Evolutionary conservation across 179 eudicot species (phyloP), one percentile per base, ranked within the genome.

Genomic region (Actinidia polygama): DNA sequence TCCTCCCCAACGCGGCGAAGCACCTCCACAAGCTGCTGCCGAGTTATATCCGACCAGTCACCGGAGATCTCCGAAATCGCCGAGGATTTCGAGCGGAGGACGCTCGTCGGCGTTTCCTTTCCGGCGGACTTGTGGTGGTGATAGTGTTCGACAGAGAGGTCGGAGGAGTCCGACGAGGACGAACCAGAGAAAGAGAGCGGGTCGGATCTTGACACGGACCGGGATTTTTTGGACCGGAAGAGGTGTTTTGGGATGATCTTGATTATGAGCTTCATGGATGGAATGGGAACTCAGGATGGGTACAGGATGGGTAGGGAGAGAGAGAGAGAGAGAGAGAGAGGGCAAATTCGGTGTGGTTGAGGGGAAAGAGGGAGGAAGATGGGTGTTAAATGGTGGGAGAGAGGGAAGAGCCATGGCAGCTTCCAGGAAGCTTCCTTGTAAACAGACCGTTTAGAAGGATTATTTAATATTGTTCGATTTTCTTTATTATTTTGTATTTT

Each of bases 341-440:
- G 36, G 82, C 64, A 86, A 79, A 80, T 55, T 84, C 36, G 77
- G 79, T n/a, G 58, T 59, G 61, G 84, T 30, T 64, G 24, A 53
- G 11, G 61, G 10, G 40, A 59, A 54, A 71, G 83, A 23, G 58
- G 63, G 86, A 78, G 83, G 78, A 24, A 49, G 82, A 21, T 72
- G 66, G 73, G 58, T 82, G 85, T 30, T 71, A 64, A 68, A 14
- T 47, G 21, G n/a, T 70, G 73, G 62, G 85, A 46, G 68, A 68
- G 62, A 12, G 19, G 82, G 83, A 62, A 40, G 30, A 73, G 59
- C 85, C 83, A 76, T 59, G 86, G 85, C 83, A 86, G 64, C 70
- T 94, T 94, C 98, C 81, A 72, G 77, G 98, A 93, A 94, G 84
- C 68, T 94, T 93, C 98, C 57, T 47, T 0, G 70, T 4, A 26